These are phyloP conservation scores for Dictyostelium citrinum DNA, from an alignment of 78 protist species.

Conservation along the genomic window DNA sequence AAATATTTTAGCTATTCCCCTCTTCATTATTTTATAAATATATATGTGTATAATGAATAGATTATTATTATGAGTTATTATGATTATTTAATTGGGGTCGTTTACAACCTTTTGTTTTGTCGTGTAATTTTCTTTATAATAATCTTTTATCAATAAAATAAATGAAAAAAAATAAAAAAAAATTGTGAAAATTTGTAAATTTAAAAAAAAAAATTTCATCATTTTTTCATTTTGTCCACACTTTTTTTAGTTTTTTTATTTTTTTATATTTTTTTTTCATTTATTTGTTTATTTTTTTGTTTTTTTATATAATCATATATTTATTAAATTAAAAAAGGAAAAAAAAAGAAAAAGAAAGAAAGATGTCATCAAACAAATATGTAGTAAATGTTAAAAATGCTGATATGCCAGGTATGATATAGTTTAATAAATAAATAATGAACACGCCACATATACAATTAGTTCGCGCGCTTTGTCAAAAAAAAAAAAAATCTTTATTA, in stretches of 20 bases:
- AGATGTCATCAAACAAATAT: not conserved
- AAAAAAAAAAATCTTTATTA: too few relatives aligned
- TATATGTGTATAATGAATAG: not conserved
- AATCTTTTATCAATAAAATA: not conserved
- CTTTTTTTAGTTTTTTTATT: not conserved
- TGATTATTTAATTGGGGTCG: not conserved
- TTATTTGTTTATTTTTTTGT: not conserved
- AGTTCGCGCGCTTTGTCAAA: too few relatives aligned
- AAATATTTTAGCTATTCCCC: not conserved
- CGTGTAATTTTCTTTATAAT: not conserved
- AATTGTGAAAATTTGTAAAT: not conserved
- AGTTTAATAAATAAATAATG: not conserved
- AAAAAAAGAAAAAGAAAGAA: not conserved
- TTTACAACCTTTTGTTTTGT: not conserved
- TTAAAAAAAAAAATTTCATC: not conserved
- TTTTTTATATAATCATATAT: not conserved
- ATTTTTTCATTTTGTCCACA: not conserved
- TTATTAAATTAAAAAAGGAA: too few relatives aligned
- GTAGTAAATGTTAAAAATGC: constrained; percentile 11
- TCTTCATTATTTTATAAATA: not conserved
- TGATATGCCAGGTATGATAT: constrained; percentile 80
- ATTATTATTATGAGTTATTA: not conserved
- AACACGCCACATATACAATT: not conserved
- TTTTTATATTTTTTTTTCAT: not conserved
- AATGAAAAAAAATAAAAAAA: not conserved